A percentile compares a stretch with the other conserved stretches of the same genome.
These are phyloP conservation scores for Lentinus tigrinus DNA, from an alignment of 768 basidiomycete genomes.

Conservation along the genomic window DNA sequence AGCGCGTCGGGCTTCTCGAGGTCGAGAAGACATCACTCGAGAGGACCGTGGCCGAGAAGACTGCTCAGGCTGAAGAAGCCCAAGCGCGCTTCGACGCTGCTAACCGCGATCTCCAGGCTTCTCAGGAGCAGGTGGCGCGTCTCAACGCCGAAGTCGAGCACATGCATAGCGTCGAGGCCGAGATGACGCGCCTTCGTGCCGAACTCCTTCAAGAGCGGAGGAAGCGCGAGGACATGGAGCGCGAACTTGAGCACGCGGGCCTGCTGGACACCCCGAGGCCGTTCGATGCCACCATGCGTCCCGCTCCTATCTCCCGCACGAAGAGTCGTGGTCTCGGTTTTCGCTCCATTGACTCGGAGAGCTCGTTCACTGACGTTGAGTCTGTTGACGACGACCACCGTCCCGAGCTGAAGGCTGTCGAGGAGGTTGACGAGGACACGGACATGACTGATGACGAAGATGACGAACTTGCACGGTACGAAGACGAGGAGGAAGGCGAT, in stretches of 20 bases:
- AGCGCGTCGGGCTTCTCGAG: slow-evolving; percentile 62
- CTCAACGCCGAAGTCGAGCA: slow-evolving; percentile 30
- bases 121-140: slow-evolving; percentile 38
- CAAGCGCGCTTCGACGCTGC: slow-evolving; percentile 27
- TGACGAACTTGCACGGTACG: slow-evolving; percentile 61
- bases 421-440: slow-evolving; percentile 50
- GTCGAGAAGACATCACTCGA: slow-evolving; percentile 62
- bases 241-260: slow-evolving; percentile 45
- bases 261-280: slow-evolving; percentile 43
- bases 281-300: slow-evolving; percentile 24
- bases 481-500: slow-evolving; percentile 72
- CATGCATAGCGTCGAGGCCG: slow-evolving; percentile 31
- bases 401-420: slow-evolving; percentile 48
- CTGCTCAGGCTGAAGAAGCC: slow-evolving; percentile 29
- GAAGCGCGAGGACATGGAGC: slow-evolving; percentile 49
- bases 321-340: slow-evolving; percentile 47
- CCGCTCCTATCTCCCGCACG: slow-evolving; percentile 24
- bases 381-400: slow-evolving; percentile 39
- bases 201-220: slow-evolving; percentile 18
- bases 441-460: slow-evolving; percentile 42
- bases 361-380: slow-evolving; percentile 71
- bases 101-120: slow-evolving; percentile 26
- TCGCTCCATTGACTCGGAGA: slow-evolving; percentile 63
- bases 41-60: slow-evolving; percentile 42
- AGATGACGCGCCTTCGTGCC: slow-evolving; percentile 34